Percentiles rank a stretch among this genome's conserved stretches.
Evolutionary conservation across 768 basidiomycete genomes (phyloP).

Genomic region (Cystobasidium tubakii): DNA sequence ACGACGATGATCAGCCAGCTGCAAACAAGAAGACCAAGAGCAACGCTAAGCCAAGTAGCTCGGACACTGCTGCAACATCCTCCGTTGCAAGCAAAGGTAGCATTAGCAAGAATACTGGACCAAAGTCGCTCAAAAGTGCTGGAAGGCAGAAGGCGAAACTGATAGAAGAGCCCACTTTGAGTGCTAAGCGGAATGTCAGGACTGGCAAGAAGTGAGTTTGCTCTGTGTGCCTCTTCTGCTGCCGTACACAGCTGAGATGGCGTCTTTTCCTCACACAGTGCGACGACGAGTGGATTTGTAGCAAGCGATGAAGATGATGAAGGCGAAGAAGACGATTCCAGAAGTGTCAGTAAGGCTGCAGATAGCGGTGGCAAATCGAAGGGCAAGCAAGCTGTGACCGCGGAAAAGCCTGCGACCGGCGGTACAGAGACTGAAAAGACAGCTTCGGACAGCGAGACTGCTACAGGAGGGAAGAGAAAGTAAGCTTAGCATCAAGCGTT

Average conservation of each 20-base stretch:
- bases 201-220: not conserved
- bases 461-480: not conserved
- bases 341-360: not conserved
- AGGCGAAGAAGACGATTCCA: not conserved
- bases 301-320: not conserved
- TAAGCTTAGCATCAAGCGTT: not conserved
- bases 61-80: not conserved
- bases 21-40: not conserved
- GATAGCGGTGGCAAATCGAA: not conserved
- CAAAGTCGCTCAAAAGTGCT: not conserved
- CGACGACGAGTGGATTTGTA: not conserved
- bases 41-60: not conserved
- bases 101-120: not conserved
- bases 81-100: not conserved
- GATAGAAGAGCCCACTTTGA: slow-evolving; percentile 7
- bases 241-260: not conserved
- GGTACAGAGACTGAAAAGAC: slow-evolving; percentile 1
- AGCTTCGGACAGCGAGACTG: not conserved
- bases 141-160: not conserved
- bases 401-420: not conserved
- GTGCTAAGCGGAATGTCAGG: not conserved
- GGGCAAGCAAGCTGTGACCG: not conserved
- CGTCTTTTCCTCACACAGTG: not conserved
- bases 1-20: not conserved
- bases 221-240: not conserved